Evolutionary conservation across 106 monocot genomes (phyloP).

Genomic region (Ottelia alismoides): DNA sequence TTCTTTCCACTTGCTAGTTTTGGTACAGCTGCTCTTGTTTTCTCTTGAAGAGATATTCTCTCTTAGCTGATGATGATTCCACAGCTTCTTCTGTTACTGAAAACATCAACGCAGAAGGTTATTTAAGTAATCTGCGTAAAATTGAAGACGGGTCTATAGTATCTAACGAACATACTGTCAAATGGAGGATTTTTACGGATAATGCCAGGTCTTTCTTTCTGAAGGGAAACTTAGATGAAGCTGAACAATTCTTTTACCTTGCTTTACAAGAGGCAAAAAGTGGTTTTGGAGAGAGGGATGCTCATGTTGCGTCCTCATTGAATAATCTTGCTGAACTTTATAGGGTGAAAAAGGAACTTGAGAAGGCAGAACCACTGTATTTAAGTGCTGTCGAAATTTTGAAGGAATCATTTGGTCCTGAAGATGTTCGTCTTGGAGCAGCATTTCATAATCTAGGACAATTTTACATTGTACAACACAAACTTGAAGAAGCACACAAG

Average conservation of each 20-base stretch:
- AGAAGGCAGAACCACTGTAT: conserved; percentile 89
- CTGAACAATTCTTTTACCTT: conserved; percentile 63
- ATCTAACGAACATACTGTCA: conserved; percentile 72
- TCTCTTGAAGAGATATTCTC: conserved; percentile 15
- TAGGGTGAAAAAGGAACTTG: conserved; percentile 60
- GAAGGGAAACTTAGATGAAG: conserved; percentile 51
- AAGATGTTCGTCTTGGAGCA: conserved; percentile 92
- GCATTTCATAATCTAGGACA: conserved; percentile 94
- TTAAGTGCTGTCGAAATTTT: conserved; percentile 70
- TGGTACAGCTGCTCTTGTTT: conserved; percentile 52
- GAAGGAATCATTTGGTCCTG: conserved; percentile 65
- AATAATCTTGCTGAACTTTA: conserved; percentile 84
- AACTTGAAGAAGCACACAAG: conserved; percentile 63
- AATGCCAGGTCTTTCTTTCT: conserved; percentile 54
- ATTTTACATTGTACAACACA: conserved; percentile 70
- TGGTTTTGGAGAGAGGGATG: conserved; percentile 87
- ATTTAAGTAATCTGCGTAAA: conserved; percentile 36
- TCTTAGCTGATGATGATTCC: conserved; percentile 42
- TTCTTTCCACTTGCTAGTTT: too few species aligned
- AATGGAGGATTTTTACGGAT: conserved; percentile 91
- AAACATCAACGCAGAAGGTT: conserved; percentile 29
- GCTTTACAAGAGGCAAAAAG: conserved; percentile 81
- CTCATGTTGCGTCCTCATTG: conserved; percentile 94
- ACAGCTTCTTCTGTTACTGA: conserved; percentile 10
- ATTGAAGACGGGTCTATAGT: conserved; percentile 85